Base-by-base conservation (phyloP, 805 yeast genomes). In the Candida rishiriensis region DNA sequence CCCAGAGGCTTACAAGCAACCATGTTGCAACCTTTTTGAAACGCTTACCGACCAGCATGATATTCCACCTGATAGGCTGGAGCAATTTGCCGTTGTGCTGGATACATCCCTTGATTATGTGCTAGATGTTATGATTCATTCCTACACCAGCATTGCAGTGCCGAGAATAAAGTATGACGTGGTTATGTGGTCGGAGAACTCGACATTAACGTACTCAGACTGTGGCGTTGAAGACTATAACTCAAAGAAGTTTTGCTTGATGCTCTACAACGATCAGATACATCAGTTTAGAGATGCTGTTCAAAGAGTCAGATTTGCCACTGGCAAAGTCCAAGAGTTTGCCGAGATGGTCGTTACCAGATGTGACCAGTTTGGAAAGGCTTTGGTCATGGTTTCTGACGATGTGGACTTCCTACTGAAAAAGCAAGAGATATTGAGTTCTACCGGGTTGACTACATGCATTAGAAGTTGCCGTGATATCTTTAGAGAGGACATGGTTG, bases 401-500 rank as follows among this genome's bases (percentile, higher is more conserved):
- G 72, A 81, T 50, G 51, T 83, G 6, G 64, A 64, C 1, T 68
- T 73, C 9, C 61, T 88, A 31, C 47, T 77, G 33, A 76, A 70
- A 33, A 69, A 83, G 31, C 84, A 84, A 53, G 65, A 66, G n/a
- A 65, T 72, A 3, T 62, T 88, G 29, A 75, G 78, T 17, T 65
- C 79, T 0, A 81, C 88, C 0, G 89, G 89, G 0, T 66, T 86
- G 15, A 75, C 83, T 2, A 73, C 83, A 1, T 75, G 86, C 39
- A 81, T 88, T 13, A 66, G 88, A 43, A 76, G 81, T 41, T 70
- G 78, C 14, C 68, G 89, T 44, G 95, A 88, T 56, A 66, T 77
- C 7, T 83, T 86, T 57, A 69, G 93, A 41, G 96, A 88, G 57
- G 90, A 85, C 45, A 81, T 85, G 86, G 81, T 85, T 52, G 81